Evolutionary conservation across 2,329 filamentous ascomycete species (phyloP).

Genomic region (Leptographium wingfieldii): DNA sequence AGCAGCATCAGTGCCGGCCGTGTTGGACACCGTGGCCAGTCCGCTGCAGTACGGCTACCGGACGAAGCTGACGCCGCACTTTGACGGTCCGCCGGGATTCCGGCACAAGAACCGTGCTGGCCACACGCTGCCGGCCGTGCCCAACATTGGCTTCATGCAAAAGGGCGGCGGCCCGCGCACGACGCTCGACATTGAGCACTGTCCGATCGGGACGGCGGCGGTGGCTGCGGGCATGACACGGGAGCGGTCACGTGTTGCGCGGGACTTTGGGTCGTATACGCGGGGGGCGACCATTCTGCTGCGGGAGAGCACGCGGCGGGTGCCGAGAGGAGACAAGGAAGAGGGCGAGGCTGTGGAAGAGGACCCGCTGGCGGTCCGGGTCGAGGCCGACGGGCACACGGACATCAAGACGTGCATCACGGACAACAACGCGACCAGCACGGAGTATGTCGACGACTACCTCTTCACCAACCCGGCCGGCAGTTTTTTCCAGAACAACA

Average conservation of each 20-base stretch:
- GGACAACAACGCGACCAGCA: constrained; percentile 67
- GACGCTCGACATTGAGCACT: constrained; percentile 93
- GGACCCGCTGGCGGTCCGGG: constrained; percentile 28
- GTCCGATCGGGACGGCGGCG: constrained; percentile 82
- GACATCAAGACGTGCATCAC: constrained; percentile 86
- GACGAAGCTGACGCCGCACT: constrained; percentile 95
- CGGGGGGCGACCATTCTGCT: constrained; percentile 80
- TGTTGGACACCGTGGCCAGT: constrained; percentile 78
- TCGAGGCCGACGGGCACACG: constrained; percentile 46
- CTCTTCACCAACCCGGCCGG: constrained; percentile 85
- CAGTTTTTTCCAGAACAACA: constrained; percentile 99
- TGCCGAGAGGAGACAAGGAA: background rate
- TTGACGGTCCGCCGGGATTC: constrained; percentile 55
- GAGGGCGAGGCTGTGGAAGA: constrained; percentile 1
- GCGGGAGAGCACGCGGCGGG: constrained; percentile 65
- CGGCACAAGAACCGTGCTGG: constrained; percentile 35
- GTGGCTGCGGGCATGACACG: constrained; percentile 66
- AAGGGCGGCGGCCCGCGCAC: constrained; percentile 55
- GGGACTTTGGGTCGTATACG: constrained; percentile 58
- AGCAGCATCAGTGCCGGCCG: constrained; percentile 58
- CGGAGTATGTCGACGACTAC: constrained; percentile 78
- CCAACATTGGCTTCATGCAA: constrained; percentile 78
- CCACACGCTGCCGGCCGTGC: constrained; percentile 44
- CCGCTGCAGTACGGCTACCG: constrained; percentile 88
- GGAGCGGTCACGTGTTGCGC: constrained; percentile 64